Evolutionary conservation across 1,139 yeast genomes (phyloP), one percentile per base, ranked within the genome.

Genomic region (Yamadazyma sp.): DNA sequence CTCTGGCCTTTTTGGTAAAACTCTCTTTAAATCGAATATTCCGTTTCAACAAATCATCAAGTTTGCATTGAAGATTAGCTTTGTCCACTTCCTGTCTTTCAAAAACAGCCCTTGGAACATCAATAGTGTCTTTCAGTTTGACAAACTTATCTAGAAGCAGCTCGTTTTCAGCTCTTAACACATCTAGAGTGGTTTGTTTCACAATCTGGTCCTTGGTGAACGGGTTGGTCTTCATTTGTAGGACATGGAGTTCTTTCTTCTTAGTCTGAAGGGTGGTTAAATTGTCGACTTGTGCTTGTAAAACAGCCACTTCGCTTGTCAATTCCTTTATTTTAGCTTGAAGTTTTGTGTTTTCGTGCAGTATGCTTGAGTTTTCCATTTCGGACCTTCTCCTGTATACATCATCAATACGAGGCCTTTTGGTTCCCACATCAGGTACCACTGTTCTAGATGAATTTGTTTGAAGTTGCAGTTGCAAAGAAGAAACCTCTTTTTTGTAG

Each of bases 151-250:
- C 43, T 6, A 69, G 53, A 23, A 88, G 62, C 8, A 73, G 82
- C n/a, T 68, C 61, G 48, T 87, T 88, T 54, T 88, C 96, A 26
- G 62, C 59, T 33, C 70, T 59, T 23, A 88, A 62, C 0, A 71
- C 62, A 13, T 73, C 76, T 15, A 87, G 59, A 42, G 76, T 67
- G 31, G 70, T 63, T 44, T 68, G 71, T 47, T 82, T 84, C n/a
- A 83, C 64, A 11, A 73, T 60, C 55, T 86, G 94, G 50, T 82
- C 85, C 18, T 68, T 68, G 3, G 74, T 48, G n/a, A 82, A 72
- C 1, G 95, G 95, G 53, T 84, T 86, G 29, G 77, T 72, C 39
- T 81, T 71, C 38, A 86, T 60, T 56, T 86, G 87, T 15, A 88
- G 58, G 1, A 86, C 70, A 34, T 81, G 73, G 3, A 71, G 56